phyloP scores from a whole-genome alignment of 257 asterid species.

The Solanum phureja region DNA sequence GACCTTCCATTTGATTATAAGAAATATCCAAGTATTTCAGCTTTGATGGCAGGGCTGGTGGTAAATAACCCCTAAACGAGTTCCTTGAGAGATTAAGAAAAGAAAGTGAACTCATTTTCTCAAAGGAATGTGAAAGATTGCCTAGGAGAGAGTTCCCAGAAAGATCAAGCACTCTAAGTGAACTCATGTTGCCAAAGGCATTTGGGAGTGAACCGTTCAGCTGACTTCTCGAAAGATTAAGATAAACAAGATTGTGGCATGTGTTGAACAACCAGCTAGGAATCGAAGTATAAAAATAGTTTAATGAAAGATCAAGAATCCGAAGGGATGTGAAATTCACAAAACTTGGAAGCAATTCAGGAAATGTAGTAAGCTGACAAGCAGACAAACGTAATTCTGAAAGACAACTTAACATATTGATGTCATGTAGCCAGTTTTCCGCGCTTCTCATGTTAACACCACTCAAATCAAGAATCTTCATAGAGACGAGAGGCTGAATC shows the following conservation, averaged over 20 bases:
- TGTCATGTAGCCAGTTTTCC: neutral
- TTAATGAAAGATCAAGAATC: neutral
- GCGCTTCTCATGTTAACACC: neutral
- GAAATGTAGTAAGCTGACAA: neutral
- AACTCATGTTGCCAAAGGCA: neutral
- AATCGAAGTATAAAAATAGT: neutral
- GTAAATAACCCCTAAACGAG: neutral
- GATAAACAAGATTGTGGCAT: neutral
- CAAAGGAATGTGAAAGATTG: neutral
- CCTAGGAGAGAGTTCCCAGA: neutral
- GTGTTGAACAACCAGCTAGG: neutral
- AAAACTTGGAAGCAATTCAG: neutral
- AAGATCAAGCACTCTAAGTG: neutral
- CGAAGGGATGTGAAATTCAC: neutral
- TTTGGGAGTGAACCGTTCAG: neutral
- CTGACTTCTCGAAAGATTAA: neutral
- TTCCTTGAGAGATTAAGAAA: neutral
- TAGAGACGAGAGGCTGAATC: neutral
- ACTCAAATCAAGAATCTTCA: neutral
- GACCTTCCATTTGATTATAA: neutral
- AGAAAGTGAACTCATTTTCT: neutral
- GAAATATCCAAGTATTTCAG: neutral
- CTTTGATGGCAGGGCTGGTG: neutral
- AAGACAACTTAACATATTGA: neutral
- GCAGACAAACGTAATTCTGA: neutral